Evolutionary conservation across 2,329 filamentous ascomycete species (phyloP).

Genomic region (Arthrobotrys sphaeroides): DNA sequence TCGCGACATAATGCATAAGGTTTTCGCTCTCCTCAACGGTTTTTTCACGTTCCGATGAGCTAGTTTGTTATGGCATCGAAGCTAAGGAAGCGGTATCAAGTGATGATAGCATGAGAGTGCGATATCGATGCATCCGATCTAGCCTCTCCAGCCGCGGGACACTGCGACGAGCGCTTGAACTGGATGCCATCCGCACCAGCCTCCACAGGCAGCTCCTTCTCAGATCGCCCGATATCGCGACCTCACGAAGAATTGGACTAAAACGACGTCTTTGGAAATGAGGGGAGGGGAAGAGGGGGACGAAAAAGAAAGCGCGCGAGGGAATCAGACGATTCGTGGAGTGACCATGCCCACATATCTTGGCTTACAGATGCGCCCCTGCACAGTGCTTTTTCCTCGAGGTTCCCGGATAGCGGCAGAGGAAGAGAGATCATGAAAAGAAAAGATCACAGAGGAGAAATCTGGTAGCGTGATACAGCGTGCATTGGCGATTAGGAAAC

Average conservation of each 20-base stretch:
- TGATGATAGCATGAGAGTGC: conserved; percentile 33
- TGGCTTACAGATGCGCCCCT: conserved; percentile 21
- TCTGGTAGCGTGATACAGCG: conserved; percentile 42
- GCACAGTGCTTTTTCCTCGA: neutral
- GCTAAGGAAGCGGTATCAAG: conserved; percentile 17
- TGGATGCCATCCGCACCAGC: neutral
- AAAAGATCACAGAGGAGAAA: neutral
- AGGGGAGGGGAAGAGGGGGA: neutral
- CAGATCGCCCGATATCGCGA: conserved; percentile 1
- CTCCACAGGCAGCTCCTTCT: neutral
- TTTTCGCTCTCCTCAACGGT: neutral
- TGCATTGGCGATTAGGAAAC: conserved; percentile 34
- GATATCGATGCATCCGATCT: neutral
- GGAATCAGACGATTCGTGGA: conserved; percentile 22
- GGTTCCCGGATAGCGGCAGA: conserved; percentile 39
- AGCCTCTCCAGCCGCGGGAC: neutral
- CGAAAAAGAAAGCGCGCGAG: conserved; percentile 6
- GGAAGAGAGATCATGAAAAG: neutral
- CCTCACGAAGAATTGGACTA: neutral
- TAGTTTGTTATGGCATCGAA: neutral
- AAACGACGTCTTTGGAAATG: neutral
- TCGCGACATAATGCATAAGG: neutral
- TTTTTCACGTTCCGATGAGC: too few species aligned
- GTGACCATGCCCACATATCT: neutral
- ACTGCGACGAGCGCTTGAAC: neutral